phyloP scores from a whole-genome alignment of 768 basidiomycete species.

The Trametopsis cervina region DNA sequence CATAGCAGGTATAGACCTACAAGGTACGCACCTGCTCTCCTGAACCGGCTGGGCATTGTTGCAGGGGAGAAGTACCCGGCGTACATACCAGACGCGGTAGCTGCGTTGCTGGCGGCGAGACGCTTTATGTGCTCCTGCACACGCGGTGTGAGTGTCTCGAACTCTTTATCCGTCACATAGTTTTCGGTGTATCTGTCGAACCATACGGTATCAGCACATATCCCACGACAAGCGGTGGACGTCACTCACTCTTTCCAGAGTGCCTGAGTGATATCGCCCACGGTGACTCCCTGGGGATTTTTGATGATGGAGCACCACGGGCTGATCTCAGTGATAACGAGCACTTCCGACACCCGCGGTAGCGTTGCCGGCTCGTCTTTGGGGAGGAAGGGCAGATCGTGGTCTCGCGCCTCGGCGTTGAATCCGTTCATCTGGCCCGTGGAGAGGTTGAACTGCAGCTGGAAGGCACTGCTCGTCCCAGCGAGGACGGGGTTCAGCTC shows the following conservation, averaged over 20 bases:
- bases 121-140: slow-evolving; percentile 70
- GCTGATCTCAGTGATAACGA: slow-evolving; percentile 37
- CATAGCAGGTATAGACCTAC: slow-evolving; percentile 10
- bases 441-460: slow-evolving; percentile 65
- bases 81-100: slow-evolving; percentile 10
- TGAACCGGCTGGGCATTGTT: slow-evolving; percentile 39
- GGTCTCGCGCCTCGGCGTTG: slow-evolving; percentile 51
- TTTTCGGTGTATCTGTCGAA: slow-evolving; percentile 72
- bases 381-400: slow-evolving; percentile 44
- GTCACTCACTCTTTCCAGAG: slow-evolving; percentile 68
- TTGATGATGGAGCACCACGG: slow-evolving; percentile 78
- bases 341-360: slow-evolving; percentile 30
- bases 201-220: too few species aligned
- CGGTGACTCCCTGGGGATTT: slow-evolving; percentile 68
- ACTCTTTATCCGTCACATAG: slow-evolving; percentile 59
- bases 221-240: too few species aligned
- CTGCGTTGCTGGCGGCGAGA: slow-evolving; percentile 38
- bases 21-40: slow-evolving; percentile 50
- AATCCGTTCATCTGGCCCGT: slow-evolving; percentile 59
- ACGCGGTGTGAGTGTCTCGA: slow-evolving; percentile 50
- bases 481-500: slow-evolving; percentile 70
- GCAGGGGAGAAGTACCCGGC: slow-evolving; percentile 23
- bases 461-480: slow-evolving; percentile 40
- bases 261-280: slow-evolving; percentile 65
- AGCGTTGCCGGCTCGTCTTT: slow-evolving; percentile 33